Base-by-base conservation (phyloP, 768 basidiomycete genomes). In the Phylloporus arenicola region DNA sequence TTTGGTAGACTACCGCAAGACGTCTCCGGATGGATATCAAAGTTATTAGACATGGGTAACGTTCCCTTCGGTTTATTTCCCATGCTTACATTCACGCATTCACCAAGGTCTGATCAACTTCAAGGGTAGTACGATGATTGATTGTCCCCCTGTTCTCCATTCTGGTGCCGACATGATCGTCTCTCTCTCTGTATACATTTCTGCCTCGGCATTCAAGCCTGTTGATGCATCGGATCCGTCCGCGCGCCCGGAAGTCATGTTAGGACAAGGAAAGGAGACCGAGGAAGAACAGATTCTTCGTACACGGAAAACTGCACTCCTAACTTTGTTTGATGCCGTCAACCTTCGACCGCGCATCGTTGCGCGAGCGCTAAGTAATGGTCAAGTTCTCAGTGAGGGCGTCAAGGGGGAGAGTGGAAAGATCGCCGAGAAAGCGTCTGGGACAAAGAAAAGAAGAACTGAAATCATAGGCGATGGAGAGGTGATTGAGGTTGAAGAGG, bases 391-490 rank as follows among this genome's bases (percentile, higher is more conserved):
- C n/a, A n/a, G n/a, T 6, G 58, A 68, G 3, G 34, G 25, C 6
- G 50, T 53, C 72, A 11, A 70, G 71, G 25, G 64, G 71, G 48
- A 72, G 72, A 40, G 73, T 27, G 76, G 74, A 52, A 71, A 71
- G 27, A 62, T 76, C 31, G 41, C 50, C 54, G 72, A 60, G 59
- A 74, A 58, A 49, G 67, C 60, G 8, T 61, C 72, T 43, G 56
- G 56, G 25, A 51, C 59, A 56, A 76, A 68, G 78, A 72, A 59
- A 66, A 72, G 59, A 9, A 74, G 68, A 48, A 85, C 73, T 8
- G 87, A 90, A 63, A 75, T 86, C n/a, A 80, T 87, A 1, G 86
- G 86, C 3, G 85, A 89, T 53, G 84, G 81, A 3, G 89, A 90
- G 64, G 88, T 87, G 57, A 82, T 86, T 6, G 89, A 90, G 57